Evolutionary conservation across 2,329 filamentous ascomycete genomes (phyloP), one percentile per base, ranked within the genome.

Genomic region (Diaporthe velutina): DNA sequence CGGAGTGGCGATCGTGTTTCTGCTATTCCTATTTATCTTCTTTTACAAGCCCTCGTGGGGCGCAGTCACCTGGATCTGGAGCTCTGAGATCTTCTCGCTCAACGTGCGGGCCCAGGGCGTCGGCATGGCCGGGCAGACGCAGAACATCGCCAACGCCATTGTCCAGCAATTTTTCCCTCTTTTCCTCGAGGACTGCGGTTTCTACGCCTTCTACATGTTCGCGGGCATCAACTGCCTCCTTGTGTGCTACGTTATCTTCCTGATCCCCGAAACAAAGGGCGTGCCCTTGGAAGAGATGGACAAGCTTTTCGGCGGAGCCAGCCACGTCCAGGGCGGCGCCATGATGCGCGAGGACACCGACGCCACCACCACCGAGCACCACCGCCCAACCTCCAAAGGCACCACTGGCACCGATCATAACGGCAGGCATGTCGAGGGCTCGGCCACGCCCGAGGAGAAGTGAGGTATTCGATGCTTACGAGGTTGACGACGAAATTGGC

Each of bases 31-130:
- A 9, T 92, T 92, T 77, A 90, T 90, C 35, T 86, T 90, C 80
- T 90, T 90, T 82, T 90, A 93, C 83, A 93, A 93, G 80, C 90
- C 90, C 1, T 90, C 89, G 0, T 93, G 90, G 90, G 91, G 91
- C 54, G 91, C 90, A 15, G 92, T 91, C 5, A 89, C 90, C 17
- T 93, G 91, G 91, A 93, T 93, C 80, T 93, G 90, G 89, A 92
- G 90, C 0, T 87, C 90, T 0, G 91, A 93, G 77, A 85, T 93
- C 70, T 93, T 93, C 84, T 90, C 87, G 73, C 92, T 93, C 89
- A 93, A 93, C 81, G 89, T 93, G 19, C 90, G 91, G 73, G 90
- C 91, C 8, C 91, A 93, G 80, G 91, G 91, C 22, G 90, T 93
- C 6, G 91, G 90, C 74, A 93, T 93, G 91, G 90, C 82, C 75